Evolutionary conservation across 1,139 yeast genomes (phyloP).

Genomic region (Ogataea hybrid): DNA sequence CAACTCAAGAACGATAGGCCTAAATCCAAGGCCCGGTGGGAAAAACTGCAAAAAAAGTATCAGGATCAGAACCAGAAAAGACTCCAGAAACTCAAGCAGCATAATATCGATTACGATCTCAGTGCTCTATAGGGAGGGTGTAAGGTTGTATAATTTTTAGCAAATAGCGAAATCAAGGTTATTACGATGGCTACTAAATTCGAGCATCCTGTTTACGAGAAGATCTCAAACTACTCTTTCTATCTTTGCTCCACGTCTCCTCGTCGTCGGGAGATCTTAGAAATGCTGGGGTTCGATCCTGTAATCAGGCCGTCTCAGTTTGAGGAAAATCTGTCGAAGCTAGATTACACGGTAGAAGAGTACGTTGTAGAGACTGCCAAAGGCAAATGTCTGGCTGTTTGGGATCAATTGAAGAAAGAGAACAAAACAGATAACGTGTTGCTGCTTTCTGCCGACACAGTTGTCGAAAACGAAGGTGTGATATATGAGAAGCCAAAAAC

Average conservation of each 20-base stretch:
- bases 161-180: neutral
- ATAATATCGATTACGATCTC: slow-evolving; percentile 54
- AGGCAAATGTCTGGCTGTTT: slow-evolving; percentile 62
- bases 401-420: slow-evolving; percentile 37
- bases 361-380: slow-evolving; percentile 73
- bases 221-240: slow-evolving; percentile 34
- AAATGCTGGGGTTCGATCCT: slow-evolving; percentile 58
- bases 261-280: slow-evolving; percentile 66
- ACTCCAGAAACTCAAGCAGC: slow-evolving; percentile 46
- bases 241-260: slow-evolving; percentile 86
- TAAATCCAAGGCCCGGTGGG: slow-evolving; percentile 60
- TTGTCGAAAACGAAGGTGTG: slow-evolving; percentile 56
- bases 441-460: slow-evolving; percentile 70
- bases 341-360: slow-evolving; percentile 44
- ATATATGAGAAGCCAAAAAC: slow-evolving; percentile 78
- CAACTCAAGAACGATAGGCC: slow-evolving; percentile 55
- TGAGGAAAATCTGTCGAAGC: slow-evolving; percentile 70
- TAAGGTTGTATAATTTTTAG: slow-evolving; percentile 2
- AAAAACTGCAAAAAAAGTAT: slow-evolving; percentile 51
- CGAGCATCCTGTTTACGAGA: slow-evolving; percentile 34
- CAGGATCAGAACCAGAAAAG: slow-evolving; percentile 42
- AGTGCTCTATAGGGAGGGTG: slow-evolving; percentile 18
- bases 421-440: slow-evolving; percentile 13
- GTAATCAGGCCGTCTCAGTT: slow-evolving; percentile 58
- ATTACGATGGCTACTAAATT: slow-evolving; percentile 1